Evolutionary conservation across 306 rosid genomes (phyloP).

Genomic region (Vigna hirtella): DNA sequence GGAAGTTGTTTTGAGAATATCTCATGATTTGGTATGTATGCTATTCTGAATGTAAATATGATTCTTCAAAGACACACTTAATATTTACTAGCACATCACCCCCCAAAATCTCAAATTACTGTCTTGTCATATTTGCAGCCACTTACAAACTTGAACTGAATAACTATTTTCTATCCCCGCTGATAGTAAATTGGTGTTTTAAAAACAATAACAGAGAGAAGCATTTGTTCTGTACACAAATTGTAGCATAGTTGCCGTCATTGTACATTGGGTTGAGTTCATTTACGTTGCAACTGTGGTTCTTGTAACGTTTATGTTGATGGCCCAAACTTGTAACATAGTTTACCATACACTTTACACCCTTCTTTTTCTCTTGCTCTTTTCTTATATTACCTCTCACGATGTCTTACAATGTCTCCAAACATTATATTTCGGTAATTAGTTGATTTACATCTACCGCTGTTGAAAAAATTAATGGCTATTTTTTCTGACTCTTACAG

Average conservation of each 20-base stretch:
- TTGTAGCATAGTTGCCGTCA: constrained; percentile 11
- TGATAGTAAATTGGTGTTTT: constrained; percentile 6
- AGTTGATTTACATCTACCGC: neutral
- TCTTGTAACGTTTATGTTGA: neutral
- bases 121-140: neutral
- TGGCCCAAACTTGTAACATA: neutral
- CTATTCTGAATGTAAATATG: neutral
- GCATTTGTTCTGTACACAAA: constrained; percentile 17
- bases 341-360: neutral
- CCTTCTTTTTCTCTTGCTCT: neutral
- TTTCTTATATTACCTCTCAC: neutral
- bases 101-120: constrained; percentile 1
- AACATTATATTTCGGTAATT: constrained; percentile 4
- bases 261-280: constrained; percentile 14
- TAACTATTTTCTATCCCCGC: constrained; percentile 11
- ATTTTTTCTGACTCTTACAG: constrained; percentile 15
- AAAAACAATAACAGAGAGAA: constrained; percentile 4
- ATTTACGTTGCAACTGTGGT: constrained; percentile 26
- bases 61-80: neutral
- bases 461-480: neutral
- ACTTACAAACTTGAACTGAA: constrained; percentile 22
- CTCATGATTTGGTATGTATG: neutral
- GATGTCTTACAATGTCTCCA: neutral
- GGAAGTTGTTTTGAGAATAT: neutral
- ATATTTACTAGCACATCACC: constrained; percentile 11